phyloP scores from a whole-genome alignment of 129 eudicot genomes.

The Lactuca saligna region DNA sequence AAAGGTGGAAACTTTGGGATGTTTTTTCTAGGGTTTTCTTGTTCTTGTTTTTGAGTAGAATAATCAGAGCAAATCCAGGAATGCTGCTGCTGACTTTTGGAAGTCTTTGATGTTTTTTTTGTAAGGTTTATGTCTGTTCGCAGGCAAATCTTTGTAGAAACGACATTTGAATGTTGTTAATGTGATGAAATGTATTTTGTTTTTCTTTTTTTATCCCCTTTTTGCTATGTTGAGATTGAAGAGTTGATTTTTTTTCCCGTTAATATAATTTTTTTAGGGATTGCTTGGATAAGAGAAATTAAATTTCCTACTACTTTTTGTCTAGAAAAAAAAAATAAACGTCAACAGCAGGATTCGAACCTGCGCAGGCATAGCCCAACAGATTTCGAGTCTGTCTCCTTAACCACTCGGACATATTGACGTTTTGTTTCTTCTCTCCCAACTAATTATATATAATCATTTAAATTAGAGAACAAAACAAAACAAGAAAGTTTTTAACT shows the following conservation, averaged over 20 bases:
- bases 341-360: constrained; percentile 98
- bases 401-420: constrained; percentile 98
- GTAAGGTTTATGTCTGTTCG: constrained; percentile 9
- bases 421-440: background rate
- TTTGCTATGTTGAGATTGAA: background rate
- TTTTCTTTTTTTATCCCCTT: no score
- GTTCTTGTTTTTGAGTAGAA: constrained; percentile 26
- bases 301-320: no score
- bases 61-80: constrained; percentile 35
- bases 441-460: no score
- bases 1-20: constrained; percentile 26
- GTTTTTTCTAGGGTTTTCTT: constrained; percentile 24
- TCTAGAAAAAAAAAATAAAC: constrained; percentile 7
- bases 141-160: background rate
- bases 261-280: no score
- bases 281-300: no score
- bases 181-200: background rate
- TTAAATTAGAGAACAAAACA: background rate
- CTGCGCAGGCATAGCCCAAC: constrained; percentile 98
- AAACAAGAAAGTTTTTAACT: background rate
- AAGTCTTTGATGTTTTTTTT: constrained; percentile 5
- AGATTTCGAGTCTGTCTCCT: constrained; percentile 99
- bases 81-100: constrained; percentile 14
- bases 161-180: background rate
- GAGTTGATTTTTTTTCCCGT: no score